Evolutionary conservation across 345 rosid genomes (phyloP).

Genomic region (Brassica carinata): DNA sequence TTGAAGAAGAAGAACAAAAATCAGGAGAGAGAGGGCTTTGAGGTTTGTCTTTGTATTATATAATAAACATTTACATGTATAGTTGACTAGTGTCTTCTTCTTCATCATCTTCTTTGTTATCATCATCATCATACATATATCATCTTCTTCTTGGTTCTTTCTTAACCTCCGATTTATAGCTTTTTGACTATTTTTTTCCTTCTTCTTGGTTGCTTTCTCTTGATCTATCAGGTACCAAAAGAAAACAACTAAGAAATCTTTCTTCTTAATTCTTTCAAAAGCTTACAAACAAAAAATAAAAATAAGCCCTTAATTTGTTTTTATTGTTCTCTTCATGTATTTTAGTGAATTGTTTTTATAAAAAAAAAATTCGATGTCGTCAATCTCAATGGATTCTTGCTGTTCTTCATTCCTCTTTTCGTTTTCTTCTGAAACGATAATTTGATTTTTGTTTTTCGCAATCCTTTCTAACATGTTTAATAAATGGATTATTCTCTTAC

Average conservation of each 20-base stretch:
- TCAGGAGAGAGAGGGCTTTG: conserved; percentile 36
- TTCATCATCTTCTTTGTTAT: conserved; percentile 29
- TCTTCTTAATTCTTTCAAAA: conserved; percentile 26
- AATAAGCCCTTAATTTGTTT: conserved; percentile 27
- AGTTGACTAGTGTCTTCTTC: conserved; percentile 34
- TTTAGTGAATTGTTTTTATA: conserved; percentile 41
- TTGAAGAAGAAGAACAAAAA: conserved; percentile 24
- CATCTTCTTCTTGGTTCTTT: conserved; percentile 51
- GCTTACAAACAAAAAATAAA: conserved; percentile 29
- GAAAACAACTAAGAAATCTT: neutral
- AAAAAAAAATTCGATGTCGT: conserved; percentile 37
- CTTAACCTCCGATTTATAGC: conserved; percentile 34
- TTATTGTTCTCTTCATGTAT: conserved; percentile 37
- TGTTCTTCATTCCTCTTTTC: conserved; percentile 39
- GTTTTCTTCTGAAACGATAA: conserved; percentile 36
- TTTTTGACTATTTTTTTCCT: conserved; percentile 27
- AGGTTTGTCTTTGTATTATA: conserved; percentile 38
- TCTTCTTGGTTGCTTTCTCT: conserved; percentile 55
- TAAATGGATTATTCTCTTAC: conserved; percentile 6
- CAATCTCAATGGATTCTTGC: conserved; percentile 45
- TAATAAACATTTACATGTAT: neutral
- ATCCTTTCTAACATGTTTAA: neutral
- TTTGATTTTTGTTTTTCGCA: conserved; percentile 14
- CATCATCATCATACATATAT: conserved; percentile 20
- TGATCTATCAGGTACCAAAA: conserved; percentile 35